Percentiles rank a stretch among this genome's conserved stretches.
These are phyloP conservation scores for Cantharellus anzutake DNA, from an alignment of 768 basidiomycete species.

Conservation along the genomic window DNA sequence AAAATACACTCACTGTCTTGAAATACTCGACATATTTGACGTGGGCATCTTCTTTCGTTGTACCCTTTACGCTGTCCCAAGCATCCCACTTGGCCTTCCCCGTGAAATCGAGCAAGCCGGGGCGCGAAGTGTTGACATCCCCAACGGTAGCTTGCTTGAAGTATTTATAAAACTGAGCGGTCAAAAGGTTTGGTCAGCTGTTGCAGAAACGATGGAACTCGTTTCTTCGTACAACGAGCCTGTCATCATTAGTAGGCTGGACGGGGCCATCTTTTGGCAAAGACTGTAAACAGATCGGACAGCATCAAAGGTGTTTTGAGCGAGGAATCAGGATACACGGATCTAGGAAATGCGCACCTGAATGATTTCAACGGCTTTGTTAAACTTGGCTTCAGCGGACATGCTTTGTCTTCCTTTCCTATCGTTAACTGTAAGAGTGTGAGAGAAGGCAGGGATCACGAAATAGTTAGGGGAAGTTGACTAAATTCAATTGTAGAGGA, in stretches of 20 bases:
- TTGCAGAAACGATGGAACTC: background rate
- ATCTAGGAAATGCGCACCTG: background rate
- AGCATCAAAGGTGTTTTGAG: background rate
- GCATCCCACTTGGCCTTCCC: conserved; percentile 93
- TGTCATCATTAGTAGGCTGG: conserved; percentile 49
- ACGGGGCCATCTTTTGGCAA: conserved; percentile 71
- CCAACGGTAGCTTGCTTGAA: conserved; percentile 88
- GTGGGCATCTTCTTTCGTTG: conserved; percentile 49
- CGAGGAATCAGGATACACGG: background rate
- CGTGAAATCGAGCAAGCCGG: conserved; percentile 66
- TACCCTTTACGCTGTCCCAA: conserved; percentile 58
- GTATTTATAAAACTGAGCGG: conserved; percentile 68
- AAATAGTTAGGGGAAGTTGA: background rate
- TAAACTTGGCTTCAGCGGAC: conserved; percentile 46
- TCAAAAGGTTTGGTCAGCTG: background rate
- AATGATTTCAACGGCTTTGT: conserved; percentile 50
- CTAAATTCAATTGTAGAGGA: background rate
- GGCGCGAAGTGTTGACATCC: conserved; percentile 40
- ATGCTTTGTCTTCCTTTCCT: conserved; percentile 20
- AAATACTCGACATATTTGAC: conserved; percentile 59
- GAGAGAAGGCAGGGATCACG: background rate
- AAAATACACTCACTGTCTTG: conserved; percentile 30
- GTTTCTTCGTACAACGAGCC: conserved; percentile 30
- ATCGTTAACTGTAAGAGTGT: background rate
- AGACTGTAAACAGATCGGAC: conserved; percentile 10